Evolutionary conservation across 116 monocot genomes (phyloP), one percentile per base, ranked within the genome.

Genomic region (Iris pallida): DNA sequence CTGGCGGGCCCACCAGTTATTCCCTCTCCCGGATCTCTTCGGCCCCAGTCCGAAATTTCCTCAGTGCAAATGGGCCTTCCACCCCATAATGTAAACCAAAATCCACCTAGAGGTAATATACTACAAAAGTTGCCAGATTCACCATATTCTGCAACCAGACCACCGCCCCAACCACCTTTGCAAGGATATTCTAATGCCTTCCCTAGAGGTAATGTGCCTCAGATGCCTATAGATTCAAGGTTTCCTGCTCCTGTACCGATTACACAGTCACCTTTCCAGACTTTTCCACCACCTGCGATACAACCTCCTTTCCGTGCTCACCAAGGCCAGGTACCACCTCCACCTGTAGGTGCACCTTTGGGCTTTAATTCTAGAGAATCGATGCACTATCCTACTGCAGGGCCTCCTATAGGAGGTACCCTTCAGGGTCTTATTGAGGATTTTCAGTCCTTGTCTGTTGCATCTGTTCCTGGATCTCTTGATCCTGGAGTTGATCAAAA

Each of bases 381-480:
- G 17, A 59, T 81, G 61, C 86, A 78, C 66, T 80, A 78, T 81
- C 78, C 81, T 66, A 73, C 17, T 19, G 20, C 72, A 47, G 88
- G 72, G 65, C 83, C 93, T 72, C 84, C 93, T 48, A 49, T 79
- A 15, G 88, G 78, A 59, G 74, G 78, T 47, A 55, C 60, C 8
- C 56, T 88, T 46, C 93, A 98, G 73, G 77, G 84, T 67, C 72
- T 98, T 47, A 78, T 90, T 18, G 98, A 98, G 72, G 98, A 98
- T 59, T 98, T 98, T 59, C 80, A 90, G 69, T 98, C 98, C 55
- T 58, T 98, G 46, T 73, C 93, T 58, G 62, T 98, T 68, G 90
- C 78, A 5, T 88, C 98, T 63, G 53, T 69, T 57, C 90, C 98
- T 55, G 98, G 98, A 6, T 88, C 90, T n/a, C 70, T 90, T 78